A percentile compares a stretch with the other conserved stretches of the same genome.
Evolutionary conservation across 345 rosid genomes (phyloP).

Genomic region (Sisymbrium irio): DNA sequence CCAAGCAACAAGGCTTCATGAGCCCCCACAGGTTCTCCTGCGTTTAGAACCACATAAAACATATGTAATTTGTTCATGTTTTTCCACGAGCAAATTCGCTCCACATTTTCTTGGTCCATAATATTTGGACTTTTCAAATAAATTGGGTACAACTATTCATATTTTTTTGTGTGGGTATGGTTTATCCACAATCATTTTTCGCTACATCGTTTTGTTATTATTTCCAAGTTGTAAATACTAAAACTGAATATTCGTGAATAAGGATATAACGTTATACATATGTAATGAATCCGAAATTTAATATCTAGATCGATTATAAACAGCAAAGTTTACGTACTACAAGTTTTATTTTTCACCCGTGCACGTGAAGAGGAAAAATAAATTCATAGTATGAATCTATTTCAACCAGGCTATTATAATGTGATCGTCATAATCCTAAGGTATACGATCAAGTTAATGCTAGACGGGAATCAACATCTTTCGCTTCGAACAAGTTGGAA

Average conservation of each 20-base stretch:
- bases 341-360: too few species aligned
- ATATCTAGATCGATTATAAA: not conserved
- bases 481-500: too few species aligned
- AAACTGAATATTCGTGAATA: not conserved
- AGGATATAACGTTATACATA: not conserved
- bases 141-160: not conserved
- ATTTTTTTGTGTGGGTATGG: not conserved
- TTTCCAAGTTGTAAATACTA: not conserved
- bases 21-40: not conserved
- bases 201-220: not conserved
- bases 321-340: too few species aligned
- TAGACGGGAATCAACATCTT: too few species aligned
- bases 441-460: too few species aligned
- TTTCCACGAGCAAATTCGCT: not conserved
- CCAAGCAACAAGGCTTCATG: conserved; percentile 8
- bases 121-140: not conserved
- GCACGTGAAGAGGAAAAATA: too few species aligned
- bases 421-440: too few species aligned
- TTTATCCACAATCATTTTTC: not conserved
- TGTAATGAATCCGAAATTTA: not conserved
- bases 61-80: not conserved
- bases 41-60: not conserved
- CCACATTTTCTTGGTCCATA: conserved; percentile 3
- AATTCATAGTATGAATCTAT: too few species aligned
- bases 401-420: too few species aligned